Base-by-base conservation (phyloP, 306 rosid genomes). In the Trifolium fragiferum region DNA sequence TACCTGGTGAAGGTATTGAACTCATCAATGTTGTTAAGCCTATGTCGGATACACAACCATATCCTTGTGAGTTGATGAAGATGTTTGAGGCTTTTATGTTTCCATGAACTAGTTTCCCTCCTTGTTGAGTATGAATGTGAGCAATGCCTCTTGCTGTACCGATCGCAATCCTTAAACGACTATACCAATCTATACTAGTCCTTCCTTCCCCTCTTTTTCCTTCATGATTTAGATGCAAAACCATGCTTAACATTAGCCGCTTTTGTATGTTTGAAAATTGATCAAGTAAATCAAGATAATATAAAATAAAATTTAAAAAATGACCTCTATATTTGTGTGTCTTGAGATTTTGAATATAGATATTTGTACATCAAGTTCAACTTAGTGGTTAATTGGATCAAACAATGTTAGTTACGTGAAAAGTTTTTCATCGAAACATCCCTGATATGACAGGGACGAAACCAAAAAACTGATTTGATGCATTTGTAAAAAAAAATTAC, bases 121-220 rank as follows among this genome's bases (percentile, higher is more conserved):
- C 89, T 21, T 60, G 76, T 66, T 84, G 88, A 16, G 83, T 38
- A 70, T 93, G 98, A 77, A 93, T 82, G 82, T 84, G 81, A 80
- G 91, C 89, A 21, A 93, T 90, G 63, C 96, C 98, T 88, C 94
- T 88, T 1, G 98, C 94, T 14, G 91, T 87, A 50, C 98, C 98
- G 6, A 88, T 63, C 19, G 90, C 89, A 21, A 91, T 89, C 77
- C 81, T 87, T 66, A 93, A 83, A 43, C 98, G 76, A 63, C 86
- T 77, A 8, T 91, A 90, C 98, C 98, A 93, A 81, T 93, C 89
- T 23, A 93, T 76, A 43, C 85, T 75, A 46, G 4, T 73, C 70
- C 86, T 84, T 10, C 89, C 87, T 23, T 87, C 89, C 27, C 88
- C 92, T 82, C 88, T 82, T 75, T 82, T 83, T n/a, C 78, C 98